phyloP scores from a whole-genome alignment of 2,329 filamentous ascomycete species.

The Colletotrichum scovillei region DNA sequence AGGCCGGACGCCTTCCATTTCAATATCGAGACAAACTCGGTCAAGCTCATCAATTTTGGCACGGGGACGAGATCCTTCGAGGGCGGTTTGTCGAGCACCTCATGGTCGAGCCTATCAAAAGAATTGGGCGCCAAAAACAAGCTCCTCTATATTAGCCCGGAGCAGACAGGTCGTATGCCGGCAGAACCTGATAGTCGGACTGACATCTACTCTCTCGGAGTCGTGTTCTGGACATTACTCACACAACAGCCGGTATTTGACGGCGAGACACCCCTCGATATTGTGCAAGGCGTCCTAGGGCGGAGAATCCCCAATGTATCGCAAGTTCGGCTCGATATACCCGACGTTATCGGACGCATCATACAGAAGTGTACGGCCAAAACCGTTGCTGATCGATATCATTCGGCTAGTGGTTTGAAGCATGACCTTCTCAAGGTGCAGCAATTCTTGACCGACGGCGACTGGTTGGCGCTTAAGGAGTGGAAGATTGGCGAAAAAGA shows the following conservation, averaged over 20 bases:
- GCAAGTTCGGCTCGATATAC: slow-evolving; percentile 82
- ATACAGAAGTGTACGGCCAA: slow-evolving; percentile 95
- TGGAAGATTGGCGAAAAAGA: slow-evolving; percentile 87
- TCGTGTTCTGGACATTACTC: slow-evolving; percentile 88
- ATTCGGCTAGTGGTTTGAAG: slow-evolving; percentile 87
- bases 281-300: slow-evolving; percentile 89
- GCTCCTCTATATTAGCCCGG: slow-evolving; percentile 90
- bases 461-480: slow-evolving; percentile 75
- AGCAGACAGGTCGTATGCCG: slow-evolving; percentile 93
- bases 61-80: slow-evolving; percentile 90
- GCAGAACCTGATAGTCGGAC: slow-evolving; percentile 92
- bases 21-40: slow-evolving; percentile 74
- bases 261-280: slow-evolving; percentile 84
- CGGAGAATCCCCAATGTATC: slow-evolving; percentile 83
- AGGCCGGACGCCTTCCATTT: slow-evolving; percentile 93
- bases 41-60: slow-evolving; percentile 87
- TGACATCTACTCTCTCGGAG: slow-evolving; percentile 92
- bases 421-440: slow-evolving; percentile 82
- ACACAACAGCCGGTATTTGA: slow-evolving; percentile 84
- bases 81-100: slow-evolving; percentile 85
- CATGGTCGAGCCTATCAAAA: slow-evolving; percentile 86
- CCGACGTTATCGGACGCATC: slow-evolving; percentile 82
- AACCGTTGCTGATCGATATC: slow-evolving; percentile 87
- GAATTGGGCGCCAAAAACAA: slow-evolving; percentile 90
- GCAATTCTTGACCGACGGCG: slow-evolving; percentile 79